Evolutionary conservation across 2,329 filamentous ascomycete species (phyloP).

Genomic region (Diaporthe citrichinensis): DNA sequence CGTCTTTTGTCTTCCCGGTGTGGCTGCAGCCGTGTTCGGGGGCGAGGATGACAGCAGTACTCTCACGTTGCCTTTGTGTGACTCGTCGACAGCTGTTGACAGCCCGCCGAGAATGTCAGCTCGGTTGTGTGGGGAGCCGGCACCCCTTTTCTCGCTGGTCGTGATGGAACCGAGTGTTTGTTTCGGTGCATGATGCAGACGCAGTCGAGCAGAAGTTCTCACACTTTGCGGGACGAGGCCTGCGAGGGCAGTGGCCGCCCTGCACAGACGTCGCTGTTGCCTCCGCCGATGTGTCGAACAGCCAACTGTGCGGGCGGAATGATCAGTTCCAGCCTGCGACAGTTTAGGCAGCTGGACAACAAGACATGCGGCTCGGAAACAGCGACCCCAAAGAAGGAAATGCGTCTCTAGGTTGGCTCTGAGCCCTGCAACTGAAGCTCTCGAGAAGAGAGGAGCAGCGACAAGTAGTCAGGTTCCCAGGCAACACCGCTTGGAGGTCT

Average conservation of each 20-base stretch:
- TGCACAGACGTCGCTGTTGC: not conserved
- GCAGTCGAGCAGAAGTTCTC: constrained; percentile 18
- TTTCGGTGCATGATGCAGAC: constrained; percentile 11
- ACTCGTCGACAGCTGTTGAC: not conserved
- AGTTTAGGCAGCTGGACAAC: constrained; percentile 13
- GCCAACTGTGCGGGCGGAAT: constrained; percentile 25
- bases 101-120: constrained; percentile 2
- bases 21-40: constrained; percentile 5
- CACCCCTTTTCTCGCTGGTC: constrained; percentile 19
- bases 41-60: constrained; percentile 5
- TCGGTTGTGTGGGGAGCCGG: constrained; percentile 19
- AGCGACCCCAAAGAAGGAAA: not conserved
- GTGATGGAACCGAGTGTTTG: not conserved
- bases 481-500: constrained; percentile 40
- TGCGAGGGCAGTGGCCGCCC: constrained; percentile 26
- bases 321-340: not conserved
- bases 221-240: constrained; percentile 10
- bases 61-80: constrained; percentile 19
- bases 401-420: constrained; percentile 39
- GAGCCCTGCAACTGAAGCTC: constrained; percentile 4
- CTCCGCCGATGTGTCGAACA: not conserved
- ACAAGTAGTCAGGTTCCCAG: constrained; percentile 36
- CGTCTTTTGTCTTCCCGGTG: not conserved
- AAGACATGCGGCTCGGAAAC: not conserved
- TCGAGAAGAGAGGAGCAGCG: not conserved